These are phyloP conservation scores for Phytophthora pinifolia DNA, from an alignment of 352 stramenopile genomes.

Conservation along the genomic window DNA sequence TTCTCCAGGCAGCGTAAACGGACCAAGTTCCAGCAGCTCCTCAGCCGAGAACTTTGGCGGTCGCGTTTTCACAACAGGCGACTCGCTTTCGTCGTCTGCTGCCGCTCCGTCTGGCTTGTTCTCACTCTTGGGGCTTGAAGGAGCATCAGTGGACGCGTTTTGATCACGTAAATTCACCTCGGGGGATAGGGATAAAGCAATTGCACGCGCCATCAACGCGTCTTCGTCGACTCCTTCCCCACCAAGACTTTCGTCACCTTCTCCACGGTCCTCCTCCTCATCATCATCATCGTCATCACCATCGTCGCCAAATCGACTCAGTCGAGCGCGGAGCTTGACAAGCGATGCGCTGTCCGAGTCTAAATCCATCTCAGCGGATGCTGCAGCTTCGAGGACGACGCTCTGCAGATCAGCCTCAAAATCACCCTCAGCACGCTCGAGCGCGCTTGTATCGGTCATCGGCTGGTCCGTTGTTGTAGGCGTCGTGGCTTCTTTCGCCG, in stretches of 20 bases:
- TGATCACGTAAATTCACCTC: conserved; percentile 78
- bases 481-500: conserved; percentile 35
- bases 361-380: conserved; percentile 63
- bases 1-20: conserved; percentile 57
- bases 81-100: conserved; percentile 8
- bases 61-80: conserved; percentile 35
- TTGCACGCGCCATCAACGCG: conserved; percentile 86
- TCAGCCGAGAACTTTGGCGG: conserved; percentile 64
- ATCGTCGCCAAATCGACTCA: conserved; percentile 75
- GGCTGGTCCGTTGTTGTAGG: conserved; percentile 34
- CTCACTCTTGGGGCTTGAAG: conserved; percentile 20
- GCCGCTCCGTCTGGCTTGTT: conserved; percentile 10
- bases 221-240: conserved; percentile 86
- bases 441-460: conserved; percentile 23
- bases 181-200: conserved; percentile 84
- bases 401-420: conserved; percentile 38
- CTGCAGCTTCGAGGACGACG: conserved; percentile 25
- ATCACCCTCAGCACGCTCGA: conserved; percentile 24
- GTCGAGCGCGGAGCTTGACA: conserved; percentile 54
- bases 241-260: conserved; percentile 46
- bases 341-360: conserved; percentile 64
- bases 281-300: conserved; percentile 59
- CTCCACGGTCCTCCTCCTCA: conserved; percentile 46
- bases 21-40: conserved; percentile 66
- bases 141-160: conserved; percentile 18